Evolutionary conservation across 352 stramenopile species (phyloP).

Genomic region (Phytophthora kernoviae): DNA sequence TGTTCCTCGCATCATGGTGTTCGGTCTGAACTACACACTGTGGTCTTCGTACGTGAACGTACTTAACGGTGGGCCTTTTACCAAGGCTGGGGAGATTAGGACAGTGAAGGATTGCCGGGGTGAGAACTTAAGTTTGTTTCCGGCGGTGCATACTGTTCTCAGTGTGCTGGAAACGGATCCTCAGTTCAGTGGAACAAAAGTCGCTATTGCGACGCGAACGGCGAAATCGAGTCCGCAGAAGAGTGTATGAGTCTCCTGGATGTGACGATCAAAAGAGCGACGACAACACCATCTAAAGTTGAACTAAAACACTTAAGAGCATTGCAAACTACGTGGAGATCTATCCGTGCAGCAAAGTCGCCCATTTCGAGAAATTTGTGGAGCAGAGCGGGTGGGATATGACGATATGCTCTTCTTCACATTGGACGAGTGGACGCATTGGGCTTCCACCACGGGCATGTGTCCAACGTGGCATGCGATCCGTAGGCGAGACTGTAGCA

Average conservation of each 20-base stretch:
- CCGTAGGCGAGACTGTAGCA: no score
- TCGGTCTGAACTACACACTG: constrained; percentile 70
- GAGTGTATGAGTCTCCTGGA: constrained; percentile 72
- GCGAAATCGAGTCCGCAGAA: constrained; percentile 63
- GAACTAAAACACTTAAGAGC: constrained; percentile 45
- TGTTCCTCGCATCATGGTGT: constrained; percentile 62
- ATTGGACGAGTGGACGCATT: no score
- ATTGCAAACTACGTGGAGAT: constrained; percentile 75
- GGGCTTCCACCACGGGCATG: no score
- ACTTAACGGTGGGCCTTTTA: constrained; percentile 70
- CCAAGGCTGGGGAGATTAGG: constrained; percentile 48
- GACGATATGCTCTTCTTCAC: constrained; percentile 97
- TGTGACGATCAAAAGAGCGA: constrained; percentile 24
- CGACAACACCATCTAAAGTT: background rate
- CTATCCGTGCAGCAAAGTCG: constrained; percentile 79
- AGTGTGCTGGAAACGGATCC: constrained; percentile 52
- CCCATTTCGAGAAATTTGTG: constrained; percentile 91
- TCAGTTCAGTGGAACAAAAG: constrained; percentile 57
- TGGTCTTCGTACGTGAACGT: constrained; percentile 83
- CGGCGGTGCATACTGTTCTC: constrained; percentile 59
- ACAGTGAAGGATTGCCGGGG: constrained; percentile 61
- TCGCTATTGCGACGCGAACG: constrained; percentile 68
- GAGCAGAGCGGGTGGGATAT: constrained; percentile 88
- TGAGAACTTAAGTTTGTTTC: constrained; percentile 74
- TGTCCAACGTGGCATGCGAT: no score